Evolutionary conservation across 1,139 yeast genomes (phyloP).

Genomic region (Yamadazyma kanchanaburiensis): DNA sequence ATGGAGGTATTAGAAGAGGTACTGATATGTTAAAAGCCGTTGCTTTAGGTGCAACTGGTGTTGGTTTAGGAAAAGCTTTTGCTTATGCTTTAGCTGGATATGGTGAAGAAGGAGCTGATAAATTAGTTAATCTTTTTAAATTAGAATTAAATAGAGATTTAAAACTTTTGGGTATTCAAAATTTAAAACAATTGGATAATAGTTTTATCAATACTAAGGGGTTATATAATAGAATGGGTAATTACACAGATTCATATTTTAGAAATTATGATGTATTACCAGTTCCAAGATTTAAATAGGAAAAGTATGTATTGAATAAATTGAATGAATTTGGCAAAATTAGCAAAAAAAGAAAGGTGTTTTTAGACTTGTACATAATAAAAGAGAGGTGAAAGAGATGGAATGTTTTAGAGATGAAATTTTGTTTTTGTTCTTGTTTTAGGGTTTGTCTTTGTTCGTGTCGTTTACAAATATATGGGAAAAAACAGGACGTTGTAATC

Average conservation of each 20-base stretch:
- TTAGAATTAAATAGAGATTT: slow-evolving; percentile 43
- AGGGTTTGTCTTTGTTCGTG: too few relatives aligned
- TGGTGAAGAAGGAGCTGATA: slow-evolving; percentile 46
- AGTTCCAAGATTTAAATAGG: not conserved
- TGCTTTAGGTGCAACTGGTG: slow-evolving; percentile 52
- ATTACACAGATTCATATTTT: slow-evolving; percentile 2
- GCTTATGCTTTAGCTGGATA: slow-evolving; percentile 44
- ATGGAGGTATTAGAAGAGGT: slow-evolving; percentile 52
- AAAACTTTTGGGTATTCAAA: slow-evolving; percentile 41
- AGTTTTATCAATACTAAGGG: slow-evolving; percentile 4
- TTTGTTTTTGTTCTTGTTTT: too few relatives aligned
- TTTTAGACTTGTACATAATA: too few relatives aligned
- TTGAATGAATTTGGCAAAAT: too few relatives aligned
- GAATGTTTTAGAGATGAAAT: too few relatives aligned
- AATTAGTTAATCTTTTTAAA: slow-evolving; percentile 38
- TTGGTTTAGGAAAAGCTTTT: slow-evolving; percentile 50
- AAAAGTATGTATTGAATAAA: not conserved
- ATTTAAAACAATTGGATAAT: slow-evolving; percentile 28
- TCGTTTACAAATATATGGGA: too few relatives aligned
- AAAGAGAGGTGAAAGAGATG: too few relatives aligned
- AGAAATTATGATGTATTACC: slow-evolving; percentile 3
- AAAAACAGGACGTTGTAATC: too few relatives aligned
- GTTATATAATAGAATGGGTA: slow-evolving; percentile 3
- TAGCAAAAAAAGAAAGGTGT: too few relatives aligned
- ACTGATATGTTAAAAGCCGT: slow-evolving; percentile 49